Evolutionary conservation across 495 filamentous ascomycete species (phyloP), one percentile per base, ranked within the genome.

Genomic region (Aspergillus funiculosus): DNA sequence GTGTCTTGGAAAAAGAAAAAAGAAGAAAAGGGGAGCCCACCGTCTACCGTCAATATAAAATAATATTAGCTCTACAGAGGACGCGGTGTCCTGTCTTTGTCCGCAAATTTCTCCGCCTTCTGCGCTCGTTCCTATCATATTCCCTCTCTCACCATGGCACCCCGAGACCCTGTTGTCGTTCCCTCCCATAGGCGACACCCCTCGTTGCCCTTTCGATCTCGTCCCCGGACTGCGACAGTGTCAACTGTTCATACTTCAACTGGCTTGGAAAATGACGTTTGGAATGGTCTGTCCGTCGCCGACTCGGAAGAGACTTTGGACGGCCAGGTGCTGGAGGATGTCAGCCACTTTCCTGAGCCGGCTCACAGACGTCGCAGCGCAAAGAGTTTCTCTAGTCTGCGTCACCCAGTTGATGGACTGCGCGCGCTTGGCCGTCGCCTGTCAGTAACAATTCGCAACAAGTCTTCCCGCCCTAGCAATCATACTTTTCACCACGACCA

Each of bases 331-430:
- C 37, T 71, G 29, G 65, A 73, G 43, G 67, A 69, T 6, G 62
- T 61, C 35, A 62, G 61, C 30, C 56, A 60, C 15, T 67, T 68
- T 24, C 58, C 64, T 7, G 59, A 62, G 20, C 57, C 60, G 1
- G 52, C 56, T 14, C 65, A 59, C n/a, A 59, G 68, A 10, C 67
- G 63, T 19, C 68, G 67, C 21, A 46, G 52, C 19, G 58, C 68
- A 27, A 72, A 69, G 45, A 73, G 69, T 54, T 75, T 74, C 52
- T 75, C 72, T 10, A 68, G 54, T 17, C 45, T 74, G 24, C 65
- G 66, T 32, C 68, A 73, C 39, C 64, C 68, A 4, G 63, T 74
- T 39, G 68, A 71, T 43, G 70, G 70, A 1, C 46, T 74, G 34
- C 67, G 65, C 24, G 68, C 69, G 6, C 56, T 74, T 8, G 68